These are phyloP conservation scores for Aspergillus unguis DNA, from an alignment of 2,329 filamentous ascomycete species.

Conservation along the genomic window DNA sequence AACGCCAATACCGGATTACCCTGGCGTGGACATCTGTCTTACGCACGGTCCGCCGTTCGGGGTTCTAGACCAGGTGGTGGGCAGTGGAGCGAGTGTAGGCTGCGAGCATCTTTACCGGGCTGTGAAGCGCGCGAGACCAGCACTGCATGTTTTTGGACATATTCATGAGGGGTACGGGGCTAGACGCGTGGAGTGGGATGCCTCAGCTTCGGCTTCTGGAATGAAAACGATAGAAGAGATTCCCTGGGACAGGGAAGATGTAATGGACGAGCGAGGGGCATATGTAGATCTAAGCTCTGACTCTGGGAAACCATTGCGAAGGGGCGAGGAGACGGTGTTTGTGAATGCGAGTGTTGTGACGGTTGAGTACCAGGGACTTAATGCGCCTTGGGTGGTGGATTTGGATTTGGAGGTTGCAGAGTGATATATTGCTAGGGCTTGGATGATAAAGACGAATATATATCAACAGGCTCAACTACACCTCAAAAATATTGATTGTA, in stretches of 20 bases:
- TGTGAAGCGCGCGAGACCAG: conserved; percentile 49
- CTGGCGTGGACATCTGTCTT: conserved; percentile 54
- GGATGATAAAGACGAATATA: no score
- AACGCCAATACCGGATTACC: conserved; percentile 46
- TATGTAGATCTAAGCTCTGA: conserved; percentile 34
- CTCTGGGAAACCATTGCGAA: conserved; percentile 30
- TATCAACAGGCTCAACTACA: not conserved
- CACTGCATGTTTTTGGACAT: conserved; percentile 61
- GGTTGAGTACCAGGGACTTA: conserved; percentile 46
- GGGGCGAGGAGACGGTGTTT: conserved; percentile 54
- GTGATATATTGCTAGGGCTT: not conserved
- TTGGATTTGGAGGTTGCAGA: conserved; percentile 36
- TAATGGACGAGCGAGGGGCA: conserved; percentile 31
- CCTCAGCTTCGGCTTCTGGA: conserved; percentile 11
- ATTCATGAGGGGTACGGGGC: conserved; percentile 57
- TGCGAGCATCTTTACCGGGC: conserved; percentile 55
- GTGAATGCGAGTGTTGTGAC: conserved; percentile 59
- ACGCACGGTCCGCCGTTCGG: conserved; percentile 59
- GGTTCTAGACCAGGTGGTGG: conserved; percentile 46
- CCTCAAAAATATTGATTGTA: not conserved
- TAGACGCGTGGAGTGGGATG: conserved; percentile 30
- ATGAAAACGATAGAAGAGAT: not conserved
- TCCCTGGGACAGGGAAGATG: conserved; percentile 24
- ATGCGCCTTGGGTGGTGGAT: conserved; percentile 57
- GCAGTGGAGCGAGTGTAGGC: conserved; percentile 44